These are phyloP conservation scores for Mrakia hoshinonis DNA, from an alignment of 768 basidiomycete species.

Conservation along the genomic window DNA sequence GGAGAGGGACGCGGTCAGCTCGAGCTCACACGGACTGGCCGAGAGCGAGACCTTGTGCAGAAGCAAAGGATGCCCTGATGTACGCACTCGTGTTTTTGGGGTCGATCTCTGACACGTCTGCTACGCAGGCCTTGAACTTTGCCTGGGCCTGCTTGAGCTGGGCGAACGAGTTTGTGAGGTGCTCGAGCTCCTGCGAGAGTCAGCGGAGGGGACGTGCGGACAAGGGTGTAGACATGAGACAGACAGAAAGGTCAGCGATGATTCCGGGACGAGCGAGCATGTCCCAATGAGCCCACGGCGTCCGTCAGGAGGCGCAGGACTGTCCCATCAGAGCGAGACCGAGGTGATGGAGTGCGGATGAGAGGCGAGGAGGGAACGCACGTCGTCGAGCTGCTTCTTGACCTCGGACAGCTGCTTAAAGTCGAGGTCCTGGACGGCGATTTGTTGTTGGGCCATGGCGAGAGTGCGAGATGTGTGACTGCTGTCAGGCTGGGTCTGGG, in stretches of 20 bases:
- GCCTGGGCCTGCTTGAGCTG: conserved; percentile 88
- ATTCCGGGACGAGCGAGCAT: too few relatives aligned
- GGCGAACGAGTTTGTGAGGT: conserved; percentile 80
- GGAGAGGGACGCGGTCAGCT: background rate
- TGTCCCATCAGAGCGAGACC: background rate
- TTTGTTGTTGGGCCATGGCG: conserved; percentile 47
- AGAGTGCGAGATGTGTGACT: background rate
- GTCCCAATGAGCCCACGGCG: too few relatives aligned
- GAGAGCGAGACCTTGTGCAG: background rate
- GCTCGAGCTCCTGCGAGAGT: conserved; percentile 67
- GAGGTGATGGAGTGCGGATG: background rate
- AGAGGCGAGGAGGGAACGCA: conserved; percentile 38
- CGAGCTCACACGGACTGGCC: background rate
- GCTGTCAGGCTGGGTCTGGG: background rate
- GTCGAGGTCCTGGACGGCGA: conserved; percentile 75
- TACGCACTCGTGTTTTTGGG: conserved; percentile 50
- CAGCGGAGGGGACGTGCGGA: background rate
- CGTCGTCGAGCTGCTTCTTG: conserved; percentile 85
- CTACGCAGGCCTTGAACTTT: conserved; percentile 80
- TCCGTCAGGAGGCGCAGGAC: too few relatives aligned
- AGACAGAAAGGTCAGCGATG: background rate
- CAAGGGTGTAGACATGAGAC: background rate
- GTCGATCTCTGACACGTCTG: conserved; percentile 67
- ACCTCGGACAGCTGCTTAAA: conserved; percentile 80
- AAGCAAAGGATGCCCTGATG: background rate